These are phyloP conservation scores for Licmophora abbreviata DNA, from an alignment of 108 stramenopile genomes.

Conservation along the genomic window DNA sequence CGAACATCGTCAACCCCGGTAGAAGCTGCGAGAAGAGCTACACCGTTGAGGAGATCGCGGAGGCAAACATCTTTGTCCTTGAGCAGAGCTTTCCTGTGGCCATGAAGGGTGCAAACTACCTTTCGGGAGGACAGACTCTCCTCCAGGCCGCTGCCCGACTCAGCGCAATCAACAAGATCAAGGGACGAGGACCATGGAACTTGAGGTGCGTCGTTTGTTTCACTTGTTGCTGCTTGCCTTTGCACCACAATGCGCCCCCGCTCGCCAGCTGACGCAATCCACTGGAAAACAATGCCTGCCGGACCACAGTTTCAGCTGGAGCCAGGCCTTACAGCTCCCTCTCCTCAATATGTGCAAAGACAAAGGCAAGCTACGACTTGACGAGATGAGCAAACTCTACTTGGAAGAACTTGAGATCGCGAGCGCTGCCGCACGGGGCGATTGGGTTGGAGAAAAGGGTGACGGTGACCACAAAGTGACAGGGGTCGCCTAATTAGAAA, in stretches of 20 bases:
- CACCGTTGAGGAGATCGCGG: constrained; percentile 72
- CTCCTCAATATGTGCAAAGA: constrained; percentile 73
- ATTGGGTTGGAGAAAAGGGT: too few species aligned
- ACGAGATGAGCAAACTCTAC: constrained; percentile 50
- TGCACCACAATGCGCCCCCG: constrained; percentile 9
- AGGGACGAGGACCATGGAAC: constrained; percentile 50
- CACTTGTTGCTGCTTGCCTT: background rate
- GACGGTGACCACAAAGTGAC: too few species aligned
- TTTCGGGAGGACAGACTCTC: constrained; percentile 85
- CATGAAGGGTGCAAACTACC: constrained; percentile 79
- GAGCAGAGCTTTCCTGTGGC: constrained; percentile 81
- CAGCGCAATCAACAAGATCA: constrained; percentile 71
- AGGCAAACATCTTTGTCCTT: constrained; percentile 69
- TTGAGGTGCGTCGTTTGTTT: constrained; percentile 18
- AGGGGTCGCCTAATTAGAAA: too few species aligned
- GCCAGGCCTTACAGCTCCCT: constrained; percentile 82
- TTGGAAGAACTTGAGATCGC: constrained; percentile 45
- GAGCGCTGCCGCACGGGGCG: constrained; percentile 39
- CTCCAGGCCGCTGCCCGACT: constrained; percentile 76
- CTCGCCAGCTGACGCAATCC: too few species aligned
- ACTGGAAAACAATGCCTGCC: too few species aligned
- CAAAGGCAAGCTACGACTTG: constrained; percentile 38
- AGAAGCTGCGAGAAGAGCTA: constrained; percentile 46
- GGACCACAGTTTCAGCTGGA: constrained; percentile 85
- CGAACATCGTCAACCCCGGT: constrained; percentile 85